phyloP scores from a whole-genome alignment of 176 grass and related monocot species.

The Leersia perrieri region DNA sequence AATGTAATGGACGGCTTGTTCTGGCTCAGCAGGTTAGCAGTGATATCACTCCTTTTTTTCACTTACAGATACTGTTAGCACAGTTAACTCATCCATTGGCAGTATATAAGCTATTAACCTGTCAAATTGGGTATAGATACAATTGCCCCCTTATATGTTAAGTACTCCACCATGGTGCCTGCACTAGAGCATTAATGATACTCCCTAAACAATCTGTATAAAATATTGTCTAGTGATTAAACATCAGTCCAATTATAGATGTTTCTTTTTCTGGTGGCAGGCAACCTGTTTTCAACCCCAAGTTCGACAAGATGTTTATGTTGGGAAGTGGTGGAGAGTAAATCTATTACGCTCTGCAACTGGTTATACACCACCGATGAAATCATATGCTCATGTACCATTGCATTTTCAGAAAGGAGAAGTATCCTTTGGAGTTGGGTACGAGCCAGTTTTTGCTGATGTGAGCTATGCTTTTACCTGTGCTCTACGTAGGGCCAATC shows the following conservation, averaged over 20 bases:
- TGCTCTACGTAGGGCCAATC: slow-evolving; percentile 87
- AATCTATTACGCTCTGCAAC: slow-evolving; percentile 84
- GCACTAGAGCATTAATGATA: neutral
- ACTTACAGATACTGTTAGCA: neutral
- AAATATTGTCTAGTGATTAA: slow-evolving; percentile 17
- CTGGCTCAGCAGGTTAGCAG: slow-evolving; percentile 87
- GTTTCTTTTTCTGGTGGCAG: slow-evolving; percentile 42
- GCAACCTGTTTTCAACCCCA: slow-evolving; percentile 96
- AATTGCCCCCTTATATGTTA: slow-evolving; percentile 17
- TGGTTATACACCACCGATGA: slow-evolving; percentile 91
- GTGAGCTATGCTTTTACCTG: slow-evolving; percentile 97
- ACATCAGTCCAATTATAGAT: slow-evolving; percentile 22
- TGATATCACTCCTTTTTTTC: slow-evolving; percentile 5
- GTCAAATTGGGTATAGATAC: neutral
- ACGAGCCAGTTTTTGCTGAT: slow-evolving; percentile 94
- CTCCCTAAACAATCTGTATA: slow-evolving; percentile 12
- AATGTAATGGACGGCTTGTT: slow-evolving; percentile 90
- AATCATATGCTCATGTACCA: slow-evolving; percentile 73
- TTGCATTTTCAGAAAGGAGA: slow-evolving; percentile 80
- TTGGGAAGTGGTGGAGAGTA: slow-evolving; percentile 96
- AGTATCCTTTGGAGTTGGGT: slow-evolving; percentile 93
- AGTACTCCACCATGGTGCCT: neutral
- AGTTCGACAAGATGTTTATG: slow-evolving; percentile 80
- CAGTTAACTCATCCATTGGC: slow-evolving; percentile 15
- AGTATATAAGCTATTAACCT: neutral